Evolutionary conservation across 2,329 filamentous ascomycete genomes (phyloP), one percentile per base, ranked within the genome.

Genomic region (Grosmannia clavigera): DNA sequence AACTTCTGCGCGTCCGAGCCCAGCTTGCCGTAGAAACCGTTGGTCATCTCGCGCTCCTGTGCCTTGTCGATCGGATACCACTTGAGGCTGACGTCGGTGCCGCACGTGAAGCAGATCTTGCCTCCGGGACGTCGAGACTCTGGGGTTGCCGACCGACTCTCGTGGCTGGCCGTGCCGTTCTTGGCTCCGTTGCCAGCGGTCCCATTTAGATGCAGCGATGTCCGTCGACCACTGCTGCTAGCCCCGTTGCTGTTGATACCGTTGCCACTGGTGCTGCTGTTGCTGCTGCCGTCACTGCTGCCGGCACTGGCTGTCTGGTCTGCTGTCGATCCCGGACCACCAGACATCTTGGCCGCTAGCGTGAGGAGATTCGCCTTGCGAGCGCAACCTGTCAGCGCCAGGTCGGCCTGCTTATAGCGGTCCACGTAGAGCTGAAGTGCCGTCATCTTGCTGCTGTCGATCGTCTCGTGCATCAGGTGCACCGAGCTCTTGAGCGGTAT

Each of bases 361-460:
- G 82, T 83, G 68, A 86, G 81, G 51, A 94, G 80, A 61, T 90
- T 94, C 27, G 94, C 92, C 73, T 96, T 96, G 59, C 94, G 87
- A 27, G 94, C 90, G 22, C 92, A 96, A 33, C 94, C 94, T 2
- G 92, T 96, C 66, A 96, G 76, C 3, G 88, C 84, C 50, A 92
- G 81, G 70, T 99, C 94, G 10, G 94, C 92, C 73, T 97, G 92
- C 72, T 99, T 99, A 77, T 90, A 96, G 61, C 86, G 91, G 65
- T 87, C 86, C 53, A 87, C 89, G 70, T 88, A 99, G 31, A 95
- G 78, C 70, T 96, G 91, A 57, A 99, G 75, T 11, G 89, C 90
- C 66, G 86, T 95, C 58, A 84, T 73, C n/a, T 84, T 84, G n/a
- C 78, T 78, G 25, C 87, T 84, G 60, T 86, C 84, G 12, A 87